A percentile compares a stretch with the other conserved stretches of the same genome.
Evolutionary conservation across 306 rosid genomes (phyloP).

Genomic region (peach (Prunus persica)): Prunus_persica_NCBIv2 NC_034014.1:27467501-27468000

Average conservation of each 20-base stretch:
- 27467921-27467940: background rate
- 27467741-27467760: constrained; percentile 3
- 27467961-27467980: background rate
- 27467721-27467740: background rate
- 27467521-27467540: constrained; percentile 60
- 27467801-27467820: background rate
- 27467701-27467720: background rate
- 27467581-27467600: constrained; percentile 61
- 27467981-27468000: background rate
- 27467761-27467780: background rate
- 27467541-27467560: constrained; percentile 47
- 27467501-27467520: constrained; percentile 37
- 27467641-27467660: background rate
- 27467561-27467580: constrained; percentile 31
- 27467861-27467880: background rate
- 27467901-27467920: background rate
- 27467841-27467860: background rate
- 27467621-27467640: constrained; percentile 79
- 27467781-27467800: constrained; percentile 2
- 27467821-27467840: background rate
- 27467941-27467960: background rate
- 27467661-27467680: too few species aligned
- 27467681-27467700: background rate
- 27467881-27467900: background rate
- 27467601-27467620: constrained; percentile 76